phyloP scores from a whole-genome alignment of 306 rosid genomes.

The Trifolium dubium region DNA sequence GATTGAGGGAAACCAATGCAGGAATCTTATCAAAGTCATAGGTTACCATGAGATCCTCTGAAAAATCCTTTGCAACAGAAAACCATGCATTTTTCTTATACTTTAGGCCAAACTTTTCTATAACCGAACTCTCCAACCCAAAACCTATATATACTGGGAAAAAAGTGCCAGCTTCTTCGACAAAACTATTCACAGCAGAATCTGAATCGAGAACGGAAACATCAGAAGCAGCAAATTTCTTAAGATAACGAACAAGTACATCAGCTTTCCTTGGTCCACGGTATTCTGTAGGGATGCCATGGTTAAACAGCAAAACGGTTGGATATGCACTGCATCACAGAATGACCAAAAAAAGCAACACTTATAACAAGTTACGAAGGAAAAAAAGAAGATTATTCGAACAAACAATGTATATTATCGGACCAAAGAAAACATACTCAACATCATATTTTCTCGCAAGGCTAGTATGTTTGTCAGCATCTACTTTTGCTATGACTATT shows the following conservation, averaged over 20 bases:
- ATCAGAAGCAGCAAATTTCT: slow-evolving; percentile 87
- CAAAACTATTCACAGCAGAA: slow-evolving; percentile 66
- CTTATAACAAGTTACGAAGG: slow-evolving; percentile 4
- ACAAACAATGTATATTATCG: neutral
- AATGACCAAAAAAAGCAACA: slow-evolving; percentile 33
- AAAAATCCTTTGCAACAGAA: slow-evolving; percentile 86
- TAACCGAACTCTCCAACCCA: slow-evolving; percentile 66
- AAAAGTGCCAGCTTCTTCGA: slow-evolving; percentile 70
- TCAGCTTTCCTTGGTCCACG: slow-evolving; percentile 94
- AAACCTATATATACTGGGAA: slow-evolving; percentile 88
- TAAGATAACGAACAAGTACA: slow-evolving; percentile 76
- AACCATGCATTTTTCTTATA: slow-evolving; percentile 96
- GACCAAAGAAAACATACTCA: slow-evolving; percentile 57
- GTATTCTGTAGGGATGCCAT: slow-evolving; percentile 78
- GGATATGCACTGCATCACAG: slow-evolving; percentile 75
- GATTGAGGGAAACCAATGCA: slow-evolving; percentile 82
- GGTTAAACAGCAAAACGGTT: slow-evolving; percentile 72
- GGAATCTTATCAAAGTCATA: slow-evolving; percentile 93
- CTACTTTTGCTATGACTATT: slow-evolving; percentile 75
- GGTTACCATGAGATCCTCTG: slow-evolving; percentile 79
- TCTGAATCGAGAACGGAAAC: slow-evolving; percentile 86
- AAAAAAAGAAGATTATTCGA: neutral
- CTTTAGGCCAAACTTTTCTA: slow-evolving; percentile 64
- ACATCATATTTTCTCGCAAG: slow-evolving; percentile 72
- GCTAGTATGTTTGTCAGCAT: slow-evolving; percentile 81